These are phyloP conservation scores for Acanthamoeba lenticulata DNA, from an alignment of 208 protist genomes.

Conservation along the genomic window DNA sequence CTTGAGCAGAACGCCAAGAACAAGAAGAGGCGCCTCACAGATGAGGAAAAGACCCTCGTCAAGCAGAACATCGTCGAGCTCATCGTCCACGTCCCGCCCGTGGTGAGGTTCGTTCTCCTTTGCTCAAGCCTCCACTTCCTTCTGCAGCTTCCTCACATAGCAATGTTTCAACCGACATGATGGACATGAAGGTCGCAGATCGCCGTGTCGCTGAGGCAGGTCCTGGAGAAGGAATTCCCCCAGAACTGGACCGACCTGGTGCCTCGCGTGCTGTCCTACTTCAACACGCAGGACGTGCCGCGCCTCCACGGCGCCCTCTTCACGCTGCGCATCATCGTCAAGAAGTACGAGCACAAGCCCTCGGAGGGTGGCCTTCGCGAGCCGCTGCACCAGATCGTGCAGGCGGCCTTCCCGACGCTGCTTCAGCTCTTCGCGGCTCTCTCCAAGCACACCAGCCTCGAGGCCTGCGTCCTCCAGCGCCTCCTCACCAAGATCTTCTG, in stretches of 20 bases:
- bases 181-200: slow-evolving; percentile 8
- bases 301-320: slow-evolving; percentile 16
- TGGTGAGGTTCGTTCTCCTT: background rate
- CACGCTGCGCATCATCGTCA: slow-evolving; percentile 42
- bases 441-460: background rate
- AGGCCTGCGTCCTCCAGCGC: background rate
- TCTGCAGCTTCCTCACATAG: background rate
- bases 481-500: slow-evolving; percentile 54
- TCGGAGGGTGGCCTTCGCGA: slow-evolving; percentile 32
- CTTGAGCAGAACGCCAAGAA: background rate
- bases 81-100: slow-evolving; percentile 1
- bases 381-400: slow-evolving; percentile 51
- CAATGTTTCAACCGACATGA: background rate
- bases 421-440: slow-evolving; percentile 26
- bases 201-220: background rate
- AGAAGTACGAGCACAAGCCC: slow-evolving; percentile 57
- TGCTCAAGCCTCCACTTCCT: background rate
- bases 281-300: background rate
- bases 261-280: background rate
- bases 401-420: background rate
- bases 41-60: slow-evolving; percentile 13
- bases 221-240: slow-evolving; percentile 50
- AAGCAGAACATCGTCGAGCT: slow-evolving; percentile 55
- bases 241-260: background rate
- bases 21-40: background rate